Conservation (phyloP, 83 land plant genomes). For the Picea engelmannii region DNA sequence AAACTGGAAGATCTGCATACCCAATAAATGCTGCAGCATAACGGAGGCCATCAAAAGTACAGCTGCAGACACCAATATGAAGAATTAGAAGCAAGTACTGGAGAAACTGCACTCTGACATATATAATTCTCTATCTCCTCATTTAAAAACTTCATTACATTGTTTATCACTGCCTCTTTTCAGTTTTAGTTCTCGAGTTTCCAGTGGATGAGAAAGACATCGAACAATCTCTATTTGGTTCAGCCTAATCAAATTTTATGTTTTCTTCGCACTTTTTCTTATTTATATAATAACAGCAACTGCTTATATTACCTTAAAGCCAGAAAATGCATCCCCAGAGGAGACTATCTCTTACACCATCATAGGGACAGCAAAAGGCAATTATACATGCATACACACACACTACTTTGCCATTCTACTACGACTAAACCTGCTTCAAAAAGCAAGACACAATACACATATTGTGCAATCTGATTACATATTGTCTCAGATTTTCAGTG, state of each 20-base stretch:
- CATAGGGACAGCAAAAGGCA: too few relatives aligned
- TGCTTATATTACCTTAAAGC: too few relatives aligned
- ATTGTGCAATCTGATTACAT: too few relatives aligned
- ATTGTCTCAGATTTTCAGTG: too few relatives aligned
- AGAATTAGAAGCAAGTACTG: background rate
- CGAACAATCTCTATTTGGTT: too few relatives aligned
- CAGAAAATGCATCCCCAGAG: too few relatives aligned
- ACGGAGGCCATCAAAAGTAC: constrained; percentile 96
- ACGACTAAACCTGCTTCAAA: too few relatives aligned
- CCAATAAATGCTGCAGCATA: constrained; percentile 97
- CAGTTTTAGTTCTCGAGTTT: background rate
- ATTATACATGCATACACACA: too few relatives aligned
- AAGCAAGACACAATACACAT: too few relatives aligned
- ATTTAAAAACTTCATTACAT: background rate
- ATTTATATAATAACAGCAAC: background rate
- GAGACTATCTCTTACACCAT: too few relatives aligned
- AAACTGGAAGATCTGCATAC: constrained; percentile 33
- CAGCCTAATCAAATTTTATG: too few relatives aligned
- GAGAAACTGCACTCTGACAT: background rate
- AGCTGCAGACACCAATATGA: constrained; percentile 46
- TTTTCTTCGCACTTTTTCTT: background rate
- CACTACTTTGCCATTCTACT: too few relatives aligned
- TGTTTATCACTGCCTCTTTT: background rate
- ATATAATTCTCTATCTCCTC: background rate
- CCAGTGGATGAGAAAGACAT: constrained; percentile 1